Conservation (phyloP, 129 eudicot species). For the Flaveria brownii region DNA sequence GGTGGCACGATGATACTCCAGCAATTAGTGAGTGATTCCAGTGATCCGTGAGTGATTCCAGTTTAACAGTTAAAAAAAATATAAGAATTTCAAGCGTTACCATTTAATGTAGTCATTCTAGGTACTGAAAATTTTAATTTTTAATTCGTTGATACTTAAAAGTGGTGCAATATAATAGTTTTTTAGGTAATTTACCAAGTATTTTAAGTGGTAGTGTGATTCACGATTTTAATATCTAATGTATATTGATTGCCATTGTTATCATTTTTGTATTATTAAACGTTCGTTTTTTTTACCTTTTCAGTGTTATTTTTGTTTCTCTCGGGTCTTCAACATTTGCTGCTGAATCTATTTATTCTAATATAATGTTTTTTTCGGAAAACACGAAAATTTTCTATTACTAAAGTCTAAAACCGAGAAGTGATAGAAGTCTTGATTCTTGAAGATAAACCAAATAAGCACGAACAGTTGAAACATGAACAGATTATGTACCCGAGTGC, state of each 20-base stretch:
- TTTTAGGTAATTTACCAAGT: background rate
- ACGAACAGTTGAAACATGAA: too few species aligned
- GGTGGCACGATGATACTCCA: too few species aligned
- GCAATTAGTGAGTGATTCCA: too few species aligned
- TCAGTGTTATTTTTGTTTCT: constrained; percentile 4
- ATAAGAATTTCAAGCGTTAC: too few species aligned
- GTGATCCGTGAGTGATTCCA: too few species aligned
- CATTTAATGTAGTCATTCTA: background rate
- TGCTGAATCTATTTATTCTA: background rate
- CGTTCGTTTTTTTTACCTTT: background rate
- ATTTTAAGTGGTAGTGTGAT: background rate
- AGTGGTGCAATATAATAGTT: background rate
- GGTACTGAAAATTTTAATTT: background rate
- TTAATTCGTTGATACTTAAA: background rate
- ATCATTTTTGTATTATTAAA: background rate
- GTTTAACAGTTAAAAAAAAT: too few species aligned
- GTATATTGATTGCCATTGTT: background rate
- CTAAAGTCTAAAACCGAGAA: too few species aligned
- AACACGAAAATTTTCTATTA: background rate
- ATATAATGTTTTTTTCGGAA: background rate
- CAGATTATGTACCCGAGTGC: too few species aligned
- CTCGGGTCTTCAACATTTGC: constrained; percentile 2
- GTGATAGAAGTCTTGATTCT: too few species aligned
- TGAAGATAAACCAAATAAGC: too few species aligned
- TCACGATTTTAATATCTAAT: background rate